These are phyloP conservation scores for Leishmania amazonensis DNA, from an alignment of 208 protist genomes.

Conservation along the genomic window DNA sequence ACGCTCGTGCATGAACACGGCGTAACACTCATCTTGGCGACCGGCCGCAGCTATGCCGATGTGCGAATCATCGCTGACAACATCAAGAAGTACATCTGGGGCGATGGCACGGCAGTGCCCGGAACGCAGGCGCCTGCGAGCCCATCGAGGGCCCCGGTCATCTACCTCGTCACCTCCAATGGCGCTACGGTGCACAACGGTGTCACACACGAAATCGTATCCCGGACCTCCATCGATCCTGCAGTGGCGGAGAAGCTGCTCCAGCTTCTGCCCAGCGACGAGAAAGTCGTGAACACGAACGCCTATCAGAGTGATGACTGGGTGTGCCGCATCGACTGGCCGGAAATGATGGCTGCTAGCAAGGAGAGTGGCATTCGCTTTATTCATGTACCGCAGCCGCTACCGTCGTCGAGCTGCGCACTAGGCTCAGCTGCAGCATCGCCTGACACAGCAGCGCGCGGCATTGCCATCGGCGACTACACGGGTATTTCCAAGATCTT, in stretches of 20 bases:
- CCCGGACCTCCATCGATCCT: conserved; percentile 29
- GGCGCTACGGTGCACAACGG: conserved; percentile 59
- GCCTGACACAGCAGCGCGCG: background rate
- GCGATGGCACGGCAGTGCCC: background rate
- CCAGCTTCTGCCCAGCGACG: conserved; percentile 18
- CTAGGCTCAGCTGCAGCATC: background rate
- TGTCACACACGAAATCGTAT: conserved; percentile 31
- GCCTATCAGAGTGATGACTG: conserved; percentile 62
- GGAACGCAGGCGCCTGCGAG: background rate
- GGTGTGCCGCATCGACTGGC: conserved; percentile 53
- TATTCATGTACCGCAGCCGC: conserved; percentile 16
- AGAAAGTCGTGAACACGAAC: conserved; percentile 55
- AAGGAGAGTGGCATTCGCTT: conserved; percentile 44
- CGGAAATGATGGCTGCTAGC: conserved; percentile 40
- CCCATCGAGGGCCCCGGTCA: conserved; percentile 5
- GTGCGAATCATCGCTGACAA: conserved; percentile 44
- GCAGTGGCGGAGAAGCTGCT: conserved; percentile 41
- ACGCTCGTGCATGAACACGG: conserved; percentile 36
- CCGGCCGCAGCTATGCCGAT: conserved; percentile 51
- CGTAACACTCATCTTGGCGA: conserved; percentile 50
- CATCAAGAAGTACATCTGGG: conserved; percentile 37
- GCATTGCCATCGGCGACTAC: conserved; percentile 32
- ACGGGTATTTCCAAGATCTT: conserved; percentile 48
- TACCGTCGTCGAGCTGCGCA: background rate
- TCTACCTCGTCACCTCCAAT: conserved; percentile 65